Percentiles rank a stretch among this genome's conserved stretches.
Evolutionary conservation across 1,139 yeast species (phyloP).

Genomic region (Yamadazyma triangularis): DNA sequence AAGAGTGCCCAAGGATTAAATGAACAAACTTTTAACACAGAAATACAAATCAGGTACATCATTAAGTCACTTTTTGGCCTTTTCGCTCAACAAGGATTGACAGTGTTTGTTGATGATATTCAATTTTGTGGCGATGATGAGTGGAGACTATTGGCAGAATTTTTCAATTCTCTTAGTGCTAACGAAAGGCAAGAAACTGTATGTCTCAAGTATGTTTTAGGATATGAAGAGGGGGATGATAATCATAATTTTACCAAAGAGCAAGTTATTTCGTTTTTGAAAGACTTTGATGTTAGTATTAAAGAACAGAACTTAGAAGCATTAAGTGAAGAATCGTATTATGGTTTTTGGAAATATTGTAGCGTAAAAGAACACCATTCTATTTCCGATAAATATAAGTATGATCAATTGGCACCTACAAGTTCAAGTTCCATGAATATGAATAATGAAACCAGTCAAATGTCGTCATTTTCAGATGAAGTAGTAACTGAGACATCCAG

Average conservation of each 20-base stretch:
- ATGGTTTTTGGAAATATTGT: conserved; percentile 10
- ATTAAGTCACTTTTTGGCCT: conserved; percentile 40
- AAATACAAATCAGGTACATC: conserved; percentile 39
- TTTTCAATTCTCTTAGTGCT: conserved; percentile 18
- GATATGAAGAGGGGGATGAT: conserved; percentile 3
- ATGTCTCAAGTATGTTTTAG: conserved; percentile 3
- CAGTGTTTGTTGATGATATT: conserved; percentile 45
- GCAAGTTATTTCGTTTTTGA: conserved; percentile 4
- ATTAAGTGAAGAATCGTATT: conserved; percentile 6
- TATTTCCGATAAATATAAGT: background rate
- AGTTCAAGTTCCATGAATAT: conserved; percentile 6
- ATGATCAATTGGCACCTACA: conserved; percentile 2
- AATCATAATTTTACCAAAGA: conserved; percentile 1
- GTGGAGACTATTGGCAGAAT: conserved; percentile 25
- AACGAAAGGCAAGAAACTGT: conserved; percentile 14
- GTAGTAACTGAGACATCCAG: conserved; percentile 1
- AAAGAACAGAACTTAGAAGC: conserved; percentile 7
- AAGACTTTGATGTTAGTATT: conserved; percentile 4
- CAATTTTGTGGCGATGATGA: conserved; percentile 40
- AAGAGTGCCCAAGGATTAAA: conserved; percentile 2
- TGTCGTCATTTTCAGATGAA: conserved; percentile 5
- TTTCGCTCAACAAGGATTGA: conserved; percentile 40
- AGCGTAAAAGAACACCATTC: conserved; percentile 2
- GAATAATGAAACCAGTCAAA: background rate
- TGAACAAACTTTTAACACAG: conserved; percentile 23